Evolutionary conservation across 2,329 filamentous ascomycete genomes (phyloP).

Genomic region (Pestalotiopsis sp.): DNA sequence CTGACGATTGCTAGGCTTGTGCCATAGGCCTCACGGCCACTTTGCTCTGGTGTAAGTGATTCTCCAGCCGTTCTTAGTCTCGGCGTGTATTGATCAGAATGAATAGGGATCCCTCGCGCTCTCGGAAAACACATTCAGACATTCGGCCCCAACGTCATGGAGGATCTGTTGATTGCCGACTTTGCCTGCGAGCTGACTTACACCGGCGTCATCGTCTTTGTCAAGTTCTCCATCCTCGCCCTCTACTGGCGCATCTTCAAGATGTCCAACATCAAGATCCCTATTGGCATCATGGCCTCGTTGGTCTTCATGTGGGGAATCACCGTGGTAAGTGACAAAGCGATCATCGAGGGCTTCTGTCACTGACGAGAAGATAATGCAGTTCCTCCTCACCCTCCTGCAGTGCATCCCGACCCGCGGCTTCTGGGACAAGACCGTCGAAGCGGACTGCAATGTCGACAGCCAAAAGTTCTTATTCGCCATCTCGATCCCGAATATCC

Average conservation of each 20-base stretch:
- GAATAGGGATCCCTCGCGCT: constrained; percentile 13
- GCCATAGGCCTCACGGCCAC: not conserved
- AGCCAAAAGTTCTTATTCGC: constrained; percentile 10
- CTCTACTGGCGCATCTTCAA: constrained; percentile 18
- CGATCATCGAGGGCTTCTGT: not conserved
- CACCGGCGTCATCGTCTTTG: constrained; percentile 16
- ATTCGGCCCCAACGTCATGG: constrained; percentile 9
- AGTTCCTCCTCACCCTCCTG: constrained; percentile 7
- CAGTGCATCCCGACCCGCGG: constrained; percentile 9
- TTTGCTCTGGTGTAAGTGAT: not conserved
- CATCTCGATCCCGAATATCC: constrained; percentile 10
- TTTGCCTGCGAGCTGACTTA: constrained; percentile 16
- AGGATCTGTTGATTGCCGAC: constrained; percentile 2
- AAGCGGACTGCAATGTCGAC: constrained; percentile 6
- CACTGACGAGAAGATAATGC: not conserved
- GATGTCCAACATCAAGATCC: constrained; percentile 14
- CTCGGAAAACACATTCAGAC: constrained; percentile 14
- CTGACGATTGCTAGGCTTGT: not conserved
- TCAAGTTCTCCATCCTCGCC: constrained; percentile 17
- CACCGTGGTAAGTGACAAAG: not conserved
- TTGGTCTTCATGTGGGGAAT: not conserved
- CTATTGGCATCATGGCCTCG: not conserved
- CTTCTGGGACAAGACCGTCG: constrained; percentile 8
- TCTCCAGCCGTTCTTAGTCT: not conserved
- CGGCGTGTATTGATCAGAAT: constrained; percentile 7